Conservation (phyloP, 2,329 filamentous ascomycete genomes). For the Verticillium tricorpus region DNA sequence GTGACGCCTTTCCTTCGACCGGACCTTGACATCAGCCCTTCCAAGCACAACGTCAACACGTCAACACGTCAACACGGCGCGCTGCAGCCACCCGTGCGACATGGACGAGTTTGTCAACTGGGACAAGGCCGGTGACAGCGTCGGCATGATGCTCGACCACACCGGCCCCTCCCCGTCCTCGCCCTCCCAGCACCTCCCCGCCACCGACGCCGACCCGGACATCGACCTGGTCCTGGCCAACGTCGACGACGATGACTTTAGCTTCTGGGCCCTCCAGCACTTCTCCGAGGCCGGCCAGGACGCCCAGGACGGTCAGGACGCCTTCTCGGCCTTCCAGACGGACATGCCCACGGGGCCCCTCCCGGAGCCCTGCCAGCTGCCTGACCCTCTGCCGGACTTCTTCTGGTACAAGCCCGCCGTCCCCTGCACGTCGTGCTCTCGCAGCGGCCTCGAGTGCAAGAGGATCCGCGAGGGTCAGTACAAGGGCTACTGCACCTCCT, state of each 20-base stretch:
- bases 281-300: constrained; percentile 23
- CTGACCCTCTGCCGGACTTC: constrained; percentile 22
- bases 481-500: constrained; percentile 58
- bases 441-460: constrained; percentile 55
- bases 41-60: not conserved
- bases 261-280: constrained; percentile 55
- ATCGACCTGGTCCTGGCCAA: constrained; percentile 53
- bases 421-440: constrained; percentile 49
- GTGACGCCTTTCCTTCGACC: not conserved
- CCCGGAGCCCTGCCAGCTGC: constrained; percentile 1
- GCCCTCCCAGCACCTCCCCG: constrained; percentile 28
- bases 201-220: constrained; percentile 25
- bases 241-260: constrained; percentile 54
- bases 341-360: constrained; percentile 21
- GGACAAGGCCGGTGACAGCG: constrained; percentile 43
- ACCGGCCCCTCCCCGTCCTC: not conserved
- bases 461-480: constrained; percentile 54
- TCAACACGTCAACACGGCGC: not conserved
- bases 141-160: constrained; percentile 14
- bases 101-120: constrained; percentile 63
- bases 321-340: constrained; percentile 21
- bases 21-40: not conserved
- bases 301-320: not conserved
- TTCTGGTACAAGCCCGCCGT: constrained; percentile 35
- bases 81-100: not conserved